Percentiles rank a stretch among this genome's conserved stretches.
These are phyloP conservation scores for Pleurostoma richardsiae DNA, from an alignment of 2,329 filamentous ascomycete genomes.

Conservation along the genomic window DNA sequence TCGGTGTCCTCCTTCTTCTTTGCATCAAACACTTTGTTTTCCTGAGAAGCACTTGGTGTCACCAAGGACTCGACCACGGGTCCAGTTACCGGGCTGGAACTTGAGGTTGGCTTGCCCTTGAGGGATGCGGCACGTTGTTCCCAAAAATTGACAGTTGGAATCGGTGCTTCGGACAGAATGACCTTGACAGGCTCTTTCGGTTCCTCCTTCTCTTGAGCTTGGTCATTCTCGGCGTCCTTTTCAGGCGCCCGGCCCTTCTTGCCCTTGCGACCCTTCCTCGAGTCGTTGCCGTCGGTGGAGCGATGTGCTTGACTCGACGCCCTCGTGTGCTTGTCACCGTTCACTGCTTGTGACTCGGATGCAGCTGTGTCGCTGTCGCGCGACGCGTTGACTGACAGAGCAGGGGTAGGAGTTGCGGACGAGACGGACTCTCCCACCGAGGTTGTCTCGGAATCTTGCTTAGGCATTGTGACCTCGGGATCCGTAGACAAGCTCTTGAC, in stretches of 20 bases:
- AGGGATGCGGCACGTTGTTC: conserved; percentile 67
- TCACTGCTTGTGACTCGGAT: conserved; percentile 8
- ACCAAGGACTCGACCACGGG: too few species aligned
- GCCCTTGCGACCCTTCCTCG: conserved; percentile 55
- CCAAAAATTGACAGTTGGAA: conserved; percentile 86
- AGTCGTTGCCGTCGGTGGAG: conserved; percentile 62
- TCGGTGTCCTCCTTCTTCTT: conserved; percentile 24
- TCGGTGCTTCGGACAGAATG: conserved; percentile 73
- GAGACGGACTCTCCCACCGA: conserved; percentile 18
- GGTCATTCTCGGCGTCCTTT: conserved; percentile 48
- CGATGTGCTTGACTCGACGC: conserved; percentile 61
- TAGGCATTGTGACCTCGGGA: conserved; percentile 14
- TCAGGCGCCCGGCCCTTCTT: conserved; percentile 55
- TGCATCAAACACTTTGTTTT: conserved; percentile 41
- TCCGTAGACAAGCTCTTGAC: conserved; percentile 16
- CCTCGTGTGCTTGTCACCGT: conserved; percentile 34
- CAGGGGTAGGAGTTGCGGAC: conserved; percentile 29
- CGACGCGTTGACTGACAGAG: conserved; percentile 9
- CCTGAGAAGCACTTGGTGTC: background rate
- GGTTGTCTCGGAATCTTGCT: conserved; percentile 19
- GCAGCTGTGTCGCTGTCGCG: conserved; percentile 10
- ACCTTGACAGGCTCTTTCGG: conserved; percentile 55
- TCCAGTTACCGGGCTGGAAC: too few species aligned
- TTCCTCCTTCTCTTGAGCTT: conserved; percentile 49
- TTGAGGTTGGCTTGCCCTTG: conserved; percentile 30